phyloP scores from a whole-genome alignment of 352 stramenopile genomes.

The Phytophthora foliorum region DNA sequence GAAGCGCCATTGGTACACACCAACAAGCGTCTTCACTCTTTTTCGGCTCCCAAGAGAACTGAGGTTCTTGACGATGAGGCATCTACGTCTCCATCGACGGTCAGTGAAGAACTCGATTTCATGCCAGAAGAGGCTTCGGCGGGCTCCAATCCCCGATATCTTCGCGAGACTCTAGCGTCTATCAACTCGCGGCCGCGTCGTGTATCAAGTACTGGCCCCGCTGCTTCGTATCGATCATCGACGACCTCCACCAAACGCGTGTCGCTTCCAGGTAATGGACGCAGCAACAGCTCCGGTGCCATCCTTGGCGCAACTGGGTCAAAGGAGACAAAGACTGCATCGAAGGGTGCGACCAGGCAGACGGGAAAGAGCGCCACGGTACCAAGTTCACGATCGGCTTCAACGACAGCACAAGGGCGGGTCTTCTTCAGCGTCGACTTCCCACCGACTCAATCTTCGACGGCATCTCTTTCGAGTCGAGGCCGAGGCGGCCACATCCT shows the following conservation, averaged over 20 bases:
- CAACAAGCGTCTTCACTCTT: constrained; percentile 54
- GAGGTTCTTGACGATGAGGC: constrained; percentile 39
- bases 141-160: constrained; percentile 52
- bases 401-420: constrained; percentile 26
- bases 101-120: constrained; percentile 55
- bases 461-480: constrained; percentile 26
- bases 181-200: constrained; percentile 59
- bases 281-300: constrained; percentile 27
- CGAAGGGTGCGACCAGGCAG: constrained; percentile 27
- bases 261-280: constrained; percentile 34
- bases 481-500: constrained; percentile 31
- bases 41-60: constrained; percentile 49
- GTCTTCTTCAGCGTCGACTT: constrained; percentile 48
- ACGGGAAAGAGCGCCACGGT: constrained; percentile 16
- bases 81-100: constrained; percentile 45
- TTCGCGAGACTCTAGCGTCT: constrained; percentile 60
- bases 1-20: constrained; percentile 23
- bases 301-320: constrained; percentile 23
- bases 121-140: constrained; percentile 32
- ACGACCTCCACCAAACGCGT: constrained; percentile 34
- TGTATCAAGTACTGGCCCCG: constrained; percentile 12
- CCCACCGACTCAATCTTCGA: constrained; percentile 18
- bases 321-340: constrained; percentile 22
- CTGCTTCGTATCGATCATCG: constrained; percentile 26
- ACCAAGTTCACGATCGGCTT: constrained; percentile 18